phyloP scores from a whole-genome alignment of 2,329 filamentous ascomycete species.

The Didymella segeticola region DNA sequence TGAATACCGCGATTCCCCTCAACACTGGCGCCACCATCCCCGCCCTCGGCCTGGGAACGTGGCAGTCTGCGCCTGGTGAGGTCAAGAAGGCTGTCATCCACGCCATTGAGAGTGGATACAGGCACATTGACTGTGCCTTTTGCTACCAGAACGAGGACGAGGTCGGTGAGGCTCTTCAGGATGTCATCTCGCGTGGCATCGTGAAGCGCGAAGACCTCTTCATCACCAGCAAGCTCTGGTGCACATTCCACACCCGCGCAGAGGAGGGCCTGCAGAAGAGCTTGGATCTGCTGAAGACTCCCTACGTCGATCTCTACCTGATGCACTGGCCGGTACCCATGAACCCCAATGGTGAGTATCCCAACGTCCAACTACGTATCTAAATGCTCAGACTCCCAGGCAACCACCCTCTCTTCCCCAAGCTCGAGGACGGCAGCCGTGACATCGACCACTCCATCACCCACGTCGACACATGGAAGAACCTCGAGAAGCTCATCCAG shows the following conservation, averaged over 20 bases:
- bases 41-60: conserved; percentile 49
- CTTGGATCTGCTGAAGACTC: conserved; percentile 74
- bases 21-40: conserved; percentile 52
- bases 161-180: conserved; percentile 78
- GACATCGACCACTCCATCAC: conserved; percentile 74
- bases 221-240: conserved; percentile 86
- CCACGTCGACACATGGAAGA: conserved; percentile 79
- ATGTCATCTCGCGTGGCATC: conserved; percentile 71
- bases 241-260: conserved; percentile 74
- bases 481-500: conserved; percentile 69
- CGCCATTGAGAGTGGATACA: conserved; percentile 58
- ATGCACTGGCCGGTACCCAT: conserved; percentile 85
- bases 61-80: conserved; percentile 53
- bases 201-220: conserved; percentile 81
- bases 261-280: conserved; percentile 75
- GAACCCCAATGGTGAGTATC: conserved; percentile 70
- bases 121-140: conserved; percentile 73
- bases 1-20: conserved; percentile 49
- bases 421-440: conserved; percentile 73
- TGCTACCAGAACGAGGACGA: conserved; percentile 84
- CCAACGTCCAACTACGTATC: background rate
- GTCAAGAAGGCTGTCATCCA: conserved; percentile 57
- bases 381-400: conserved; percentile 47
- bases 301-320: conserved; percentile 82
- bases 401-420: conserved; percentile 77